These are phyloP conservation scores for Cicer cuneatum DNA, from an alignment of 306 rosid species.

Conservation along the genomic window DNA sequence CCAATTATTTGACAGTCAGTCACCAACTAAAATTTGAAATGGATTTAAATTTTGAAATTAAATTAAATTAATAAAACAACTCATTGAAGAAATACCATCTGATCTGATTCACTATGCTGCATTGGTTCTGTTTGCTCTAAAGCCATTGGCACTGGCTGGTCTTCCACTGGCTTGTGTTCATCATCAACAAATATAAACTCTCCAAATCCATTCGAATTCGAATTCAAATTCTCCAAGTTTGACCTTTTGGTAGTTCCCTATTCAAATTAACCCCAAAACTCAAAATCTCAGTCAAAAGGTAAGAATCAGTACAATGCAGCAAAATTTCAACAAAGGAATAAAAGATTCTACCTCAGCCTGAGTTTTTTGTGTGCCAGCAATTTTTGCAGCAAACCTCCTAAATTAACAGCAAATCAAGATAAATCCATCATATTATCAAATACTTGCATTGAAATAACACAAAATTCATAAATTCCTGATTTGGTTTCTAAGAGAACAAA, in stretches of 20 bases:
- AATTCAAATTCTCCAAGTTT: conserved; percentile 39
- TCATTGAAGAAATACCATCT: conserved; percentile 60
- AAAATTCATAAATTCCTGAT: background rate
- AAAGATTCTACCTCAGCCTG: conserved; percentile 57
- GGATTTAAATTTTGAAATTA: background rate
- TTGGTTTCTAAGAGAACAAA: background rate
- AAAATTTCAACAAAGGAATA: conserved; percentile 22
- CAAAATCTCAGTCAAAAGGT: conserved; percentile 28
- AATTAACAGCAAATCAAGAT: conserved; percentile 23
- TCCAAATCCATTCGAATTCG: conserved; percentile 63
- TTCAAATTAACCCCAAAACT: conserved; percentile 44
- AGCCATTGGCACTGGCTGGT: conserved; percentile 89
- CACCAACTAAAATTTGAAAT: conserved; percentile 31
- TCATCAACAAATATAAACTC: conserved; percentile 78
- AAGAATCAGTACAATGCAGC: conserved; percentile 1
- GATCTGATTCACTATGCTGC: conserved; percentile 53
- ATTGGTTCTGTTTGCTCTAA: conserved; percentile 59
- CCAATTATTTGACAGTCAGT: conserved; percentile 16
- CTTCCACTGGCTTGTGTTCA: conserved; percentile 60
- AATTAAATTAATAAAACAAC: background rate
- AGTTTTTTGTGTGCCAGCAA: conserved; percentile 61
- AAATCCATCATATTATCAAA: conserved; percentile 36
- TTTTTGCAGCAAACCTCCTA: conserved; percentile 88
- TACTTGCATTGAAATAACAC: background rate
- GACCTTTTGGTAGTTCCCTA: conserved; percentile 63